Base-by-base conservation (phyloP, 2,329 filamentous ascomycete species). In the Pezicula radicicola region DNA sequence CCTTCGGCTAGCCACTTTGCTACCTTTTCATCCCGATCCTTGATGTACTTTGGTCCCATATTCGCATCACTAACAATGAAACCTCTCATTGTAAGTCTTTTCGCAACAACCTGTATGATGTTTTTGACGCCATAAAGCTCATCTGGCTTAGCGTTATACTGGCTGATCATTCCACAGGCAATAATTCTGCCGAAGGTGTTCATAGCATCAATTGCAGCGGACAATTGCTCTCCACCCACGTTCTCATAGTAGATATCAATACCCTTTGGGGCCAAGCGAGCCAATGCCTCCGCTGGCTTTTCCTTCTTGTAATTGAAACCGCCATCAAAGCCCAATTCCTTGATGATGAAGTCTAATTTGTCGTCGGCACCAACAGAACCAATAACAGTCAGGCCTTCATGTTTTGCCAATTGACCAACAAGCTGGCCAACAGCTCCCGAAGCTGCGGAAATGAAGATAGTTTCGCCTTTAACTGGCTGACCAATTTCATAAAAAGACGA, bases 221-320 rank as follows among this genome's bases (percentile, higher is more conserved):
- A 83, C 48, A 91, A 75, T 57, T 88, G 84, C 69, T 89, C 86
- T 37, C 87, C 88, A 18, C 88, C 88, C 6, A 89, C 88, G 60
- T 91, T 91, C 70, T 91, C 88, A 64, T 86, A 92, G 74, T 91
- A 91, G 66, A 91, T 90, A 65, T 91, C 87, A 54, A 92, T 76
- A 6, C 88, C 88, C 19, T 89, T 69, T 1, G 87, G 87, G 1
- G 86, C 86, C 6, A 91, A 76, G 52, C 86, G 77, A 59, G 75
- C 70, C 45, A 91, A 74, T 0, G 86, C 87, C 39, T 85, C 82
- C 0, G 71, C 66, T 4, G 85, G 76, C 65, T 81, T 81, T 72
- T 90, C 87, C 51, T 79, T 89, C 77, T 89, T 90, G 75, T 91
- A 91, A 74, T 91, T 91, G 74, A 91, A 91, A 15, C 85, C 88